phyloP scores from a whole-genome alignment of 768 basidiomycete genomes.

The Stropharia rugosoannulata region DNA sequence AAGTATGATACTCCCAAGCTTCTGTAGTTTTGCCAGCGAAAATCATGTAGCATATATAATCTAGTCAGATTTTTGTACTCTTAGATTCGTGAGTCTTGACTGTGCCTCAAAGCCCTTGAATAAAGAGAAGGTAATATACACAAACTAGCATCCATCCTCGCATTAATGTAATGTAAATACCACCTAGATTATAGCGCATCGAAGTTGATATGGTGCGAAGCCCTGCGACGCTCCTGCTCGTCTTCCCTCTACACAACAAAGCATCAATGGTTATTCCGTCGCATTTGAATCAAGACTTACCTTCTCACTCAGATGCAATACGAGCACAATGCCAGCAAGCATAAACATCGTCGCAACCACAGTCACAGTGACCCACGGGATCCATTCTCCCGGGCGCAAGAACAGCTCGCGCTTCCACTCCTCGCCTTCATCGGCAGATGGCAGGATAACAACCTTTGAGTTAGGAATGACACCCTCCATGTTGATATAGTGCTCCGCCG shows the following conservation, averaged over 20 bases:
- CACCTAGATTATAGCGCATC: constrained; percentile 69
- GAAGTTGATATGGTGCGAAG: constrained; percentile 97
- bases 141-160: constrained; percentile 1
- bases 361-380: constrained; percentile 93
- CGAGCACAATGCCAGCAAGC: constrained; percentile 79
- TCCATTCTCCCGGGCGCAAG: constrained; percentile 94
- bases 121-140: background rate
- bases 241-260: constrained; percentile 73
- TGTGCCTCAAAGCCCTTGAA: no score
- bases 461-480: constrained; percentile 99
- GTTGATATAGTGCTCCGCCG: constrained; percentile 74
- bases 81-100: no score
- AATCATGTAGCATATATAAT: no score
- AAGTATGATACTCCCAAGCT: no score
- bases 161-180: constrained; percentile 1
- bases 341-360: constrained; percentile 72
- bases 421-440: constrained; percentile 54
- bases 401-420: constrained; percentile 89
- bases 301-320: constrained; percentile 92
- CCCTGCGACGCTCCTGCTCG: constrained; percentile 83
- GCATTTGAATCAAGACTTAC: constrained; percentile 38
- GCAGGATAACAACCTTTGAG: constrained; percentile 93
- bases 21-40: no score
- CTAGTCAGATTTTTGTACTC: no score
- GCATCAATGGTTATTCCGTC: constrained; percentile 1